Base-by-base conservation (phyloP, 2,329 filamentous ascomycete genomes). In the Trichoderma arundinaceum region DNA sequence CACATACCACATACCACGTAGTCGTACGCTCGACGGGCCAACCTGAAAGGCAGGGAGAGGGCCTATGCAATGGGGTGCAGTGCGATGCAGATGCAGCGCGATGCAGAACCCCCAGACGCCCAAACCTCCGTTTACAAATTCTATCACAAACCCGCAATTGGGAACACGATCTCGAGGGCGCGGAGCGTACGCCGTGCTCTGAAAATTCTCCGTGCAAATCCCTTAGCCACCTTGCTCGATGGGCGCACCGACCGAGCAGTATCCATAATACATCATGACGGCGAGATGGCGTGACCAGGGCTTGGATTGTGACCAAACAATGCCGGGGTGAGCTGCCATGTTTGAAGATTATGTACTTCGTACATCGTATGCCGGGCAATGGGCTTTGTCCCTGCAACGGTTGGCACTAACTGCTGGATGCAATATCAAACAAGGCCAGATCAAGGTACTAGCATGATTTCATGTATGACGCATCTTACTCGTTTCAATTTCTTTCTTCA, bases 201-300 rank as follows among this genome's bases (percentile, higher is more conserved):
- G 22, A 35, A 44, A 53, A 62, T 53, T 53, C 48, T 44, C 59
- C 59, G 59, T n/a, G 59, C 28, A 62, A 44, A 53, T 33, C 38
- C 19, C 17, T 35, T 48, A 28, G 56, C 39, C 56, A 35, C 32
- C 35, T 32, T 53, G 35, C 48, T 48, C 33, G 41, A 59, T 22
- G 56, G 32, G 15, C 35, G 48, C 28, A 53, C 59, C 48, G 39
- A 41, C 59, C 59, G 59, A 52, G 28, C 51, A 43, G 19, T 41
- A 61, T 52, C 46, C 38, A 53, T 44, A 33, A 53, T 44, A 61
- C 58, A 49, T 17, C n/a, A 62, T 62, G 48, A 53, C 48, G 48
- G 28, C 28, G 13, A 53, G 48, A 62, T 62, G 59, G 59, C 59
- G 59, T 62, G 59, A 62, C 59, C 22, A 44, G 49, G 59, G 59